Evolutionary conservation across 179 eudicot species (phyloP), one percentile per base, ranked within the genome.

Genomic region (Corrigiola litoralis): DNA sequence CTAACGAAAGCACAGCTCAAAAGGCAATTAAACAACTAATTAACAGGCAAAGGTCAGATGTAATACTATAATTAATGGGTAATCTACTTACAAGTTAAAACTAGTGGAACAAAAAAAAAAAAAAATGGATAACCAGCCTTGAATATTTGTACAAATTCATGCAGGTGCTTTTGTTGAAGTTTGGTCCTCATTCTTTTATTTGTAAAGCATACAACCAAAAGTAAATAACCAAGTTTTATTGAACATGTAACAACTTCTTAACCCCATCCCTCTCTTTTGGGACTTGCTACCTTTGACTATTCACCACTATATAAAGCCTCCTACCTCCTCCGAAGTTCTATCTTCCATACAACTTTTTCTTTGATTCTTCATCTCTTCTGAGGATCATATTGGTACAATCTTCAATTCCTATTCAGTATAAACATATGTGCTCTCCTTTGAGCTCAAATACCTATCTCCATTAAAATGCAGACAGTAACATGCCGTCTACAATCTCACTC

Each of bases 391-490:
- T 27, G 5, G 37, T 21, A 34, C 52, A 54, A 45, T 55, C 52
- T 61, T 36, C 63, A 55, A 1, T 70, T 24, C 59, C n/a, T n/a
- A 36, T 49, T 61, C 46, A 31, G 13, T 52, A 33, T 59, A n/a
- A n/a, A n/a, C 48, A 66, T 52, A 44, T 33, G 32, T 37, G 10
- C 52, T 70, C 46, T 6, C 44, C 41, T n/a, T 38, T 23, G 29
- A 7, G 59, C 42, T 62, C 27, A 50, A 68, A 27, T 42, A 38
- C 31, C 57, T 57, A 2, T 32, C 68, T 48, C 69, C 24, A 41
- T 13, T 25, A 73, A 65, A 38, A 77, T 77, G 78, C 78, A 77
- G 58, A 69, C 72, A 14, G 40, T 71, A 51, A 58, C 72, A 63
- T 63, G 41, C 47, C 56, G 45, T 68, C 28, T 17, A 2, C 41